Conservation (phyloP, 495 filamentous ascomycete genomes). For the Annulohypoxylon nitens region DNA sequence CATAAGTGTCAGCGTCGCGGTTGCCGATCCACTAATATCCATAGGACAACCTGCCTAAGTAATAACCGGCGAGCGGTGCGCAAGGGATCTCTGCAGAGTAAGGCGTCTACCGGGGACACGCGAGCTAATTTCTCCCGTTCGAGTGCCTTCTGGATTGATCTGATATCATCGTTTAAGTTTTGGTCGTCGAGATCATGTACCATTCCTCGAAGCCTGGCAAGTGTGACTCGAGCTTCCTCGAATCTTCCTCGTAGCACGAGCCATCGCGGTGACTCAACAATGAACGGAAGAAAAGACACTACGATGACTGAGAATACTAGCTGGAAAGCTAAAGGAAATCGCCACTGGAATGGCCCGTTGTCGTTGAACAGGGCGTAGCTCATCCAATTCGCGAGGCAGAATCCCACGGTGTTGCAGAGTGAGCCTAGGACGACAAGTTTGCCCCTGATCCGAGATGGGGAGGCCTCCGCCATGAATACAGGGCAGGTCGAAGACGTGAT, state of each 20-base stretch:
- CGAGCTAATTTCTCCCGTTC: conserved; percentile 40
- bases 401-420: conserved; percentile 50
- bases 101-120: conserved; percentile 26
- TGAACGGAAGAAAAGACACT: conserved; percentile 33
- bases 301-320: conserved; percentile 54
- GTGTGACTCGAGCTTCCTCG: conserved; percentile 46
- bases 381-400: conserved; percentile 54
- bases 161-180: conserved; percentile 44
- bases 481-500: conserved; percentile 48
- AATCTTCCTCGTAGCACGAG: conserved; percentile 43
- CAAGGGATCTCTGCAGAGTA: conserved; percentile 43
- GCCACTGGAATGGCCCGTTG: conserved; percentile 52
- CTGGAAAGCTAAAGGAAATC: conserved; percentile 57
- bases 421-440: conserved; percentile 54
- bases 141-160: conserved; percentile 45
- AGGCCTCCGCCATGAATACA: conserved; percentile 49
- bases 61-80: conserved; percentile 45
- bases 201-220: conserved; percentile 47
- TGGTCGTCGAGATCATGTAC: conserved; percentile 37
- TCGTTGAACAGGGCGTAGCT: conserved; percentile 51
- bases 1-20: conserved; percentile 19
- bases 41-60: conserved; percentile 36
- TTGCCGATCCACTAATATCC: not conserved
- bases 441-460: conserved; percentile 47
- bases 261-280: conserved; percentile 53